phyloP scores from a whole-genome alignment of 2,329 filamentous ascomycete genomes.

The Neonectria faginata region DNA sequence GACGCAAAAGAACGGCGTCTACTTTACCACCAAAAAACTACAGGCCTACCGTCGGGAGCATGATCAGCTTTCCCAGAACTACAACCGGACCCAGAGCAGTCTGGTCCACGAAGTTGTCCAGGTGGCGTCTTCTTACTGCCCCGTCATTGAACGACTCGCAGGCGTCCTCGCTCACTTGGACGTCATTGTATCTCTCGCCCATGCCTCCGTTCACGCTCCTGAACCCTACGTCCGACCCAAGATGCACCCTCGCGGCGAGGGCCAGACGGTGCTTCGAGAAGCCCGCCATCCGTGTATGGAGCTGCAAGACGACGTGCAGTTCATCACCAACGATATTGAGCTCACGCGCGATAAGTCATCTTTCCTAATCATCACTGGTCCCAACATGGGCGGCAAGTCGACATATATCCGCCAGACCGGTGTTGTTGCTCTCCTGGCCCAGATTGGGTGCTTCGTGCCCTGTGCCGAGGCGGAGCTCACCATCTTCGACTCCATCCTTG shows the following conservation, averaged over 20 bases:
- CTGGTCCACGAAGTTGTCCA: conserved; percentile 92
- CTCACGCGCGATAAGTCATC: conserved; percentile 83
- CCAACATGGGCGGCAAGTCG: conserved; percentile 99
- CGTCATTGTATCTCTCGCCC: conserved; percentile 93
- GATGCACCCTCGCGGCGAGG: conserved; percentile 88
- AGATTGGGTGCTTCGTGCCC: conserved; percentile 96
- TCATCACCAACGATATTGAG: conserved; percentile 96
- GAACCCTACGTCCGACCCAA: conserved; percentile 91
- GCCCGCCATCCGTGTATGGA: conserved; percentile 98
- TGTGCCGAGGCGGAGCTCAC: conserved; percentile 90
- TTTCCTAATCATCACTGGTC: conserved; percentile 96
- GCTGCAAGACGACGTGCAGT: conserved; percentile 97
- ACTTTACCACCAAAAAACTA: conserved; percentile 90
- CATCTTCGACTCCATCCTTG: conserved; percentile 96
- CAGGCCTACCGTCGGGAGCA: conserved; percentile 87
- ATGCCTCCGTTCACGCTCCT: conserved; percentile 92
- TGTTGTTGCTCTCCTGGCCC: conserved; percentile 96
- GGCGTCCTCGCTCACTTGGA: conserved; percentile 92
- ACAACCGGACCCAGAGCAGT: conserved; percentile 92
- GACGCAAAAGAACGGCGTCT: conserved; percentile 98
- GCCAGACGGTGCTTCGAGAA: conserved; percentile 90
- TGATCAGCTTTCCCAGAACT: conserved; percentile 92
- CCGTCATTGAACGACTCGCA: conserved; percentile 89
- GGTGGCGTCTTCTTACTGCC: conserved; percentile 94
- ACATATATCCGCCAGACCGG: conserved; percentile 98